Conservation (phyloP, 371 early-diverging fungal genomes). For the Haplosporangium sp. region DNA sequence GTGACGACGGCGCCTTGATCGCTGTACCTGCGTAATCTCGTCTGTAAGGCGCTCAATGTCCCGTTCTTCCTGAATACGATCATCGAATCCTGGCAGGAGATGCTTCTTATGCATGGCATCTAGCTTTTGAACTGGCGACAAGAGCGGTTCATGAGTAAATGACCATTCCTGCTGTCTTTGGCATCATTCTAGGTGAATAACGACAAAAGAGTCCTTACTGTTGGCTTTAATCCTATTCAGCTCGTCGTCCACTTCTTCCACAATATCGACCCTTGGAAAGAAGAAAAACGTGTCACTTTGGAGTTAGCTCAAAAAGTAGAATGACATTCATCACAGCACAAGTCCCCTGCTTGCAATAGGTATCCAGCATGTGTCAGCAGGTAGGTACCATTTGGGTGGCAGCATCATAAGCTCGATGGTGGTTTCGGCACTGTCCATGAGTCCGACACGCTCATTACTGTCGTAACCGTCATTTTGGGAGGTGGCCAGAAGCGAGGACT, state of each 20-base stretch:
- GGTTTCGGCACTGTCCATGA: constrained; percentile 74
- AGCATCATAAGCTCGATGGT: constrained; percentile 81
- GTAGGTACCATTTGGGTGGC: constrained; percentile 84
- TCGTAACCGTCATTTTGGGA: constrained; percentile 18
- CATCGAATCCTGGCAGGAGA: constrained; percentile 94
- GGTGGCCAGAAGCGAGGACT: constrained; percentile 47
- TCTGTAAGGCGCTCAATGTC: constrained; percentile 85
- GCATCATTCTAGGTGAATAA: neutral
- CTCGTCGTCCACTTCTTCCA: constrained; percentile 81
- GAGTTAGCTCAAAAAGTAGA: constrained; percentile 13
- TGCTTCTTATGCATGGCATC: constrained; percentile 91
- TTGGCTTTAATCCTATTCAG: constrained; percentile 68
- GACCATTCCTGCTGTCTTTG: neutral
- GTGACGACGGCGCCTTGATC: too few species aligned
- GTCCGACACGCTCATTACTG: constrained; percentile 69
- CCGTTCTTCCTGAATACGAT: constrained; percentile 84
- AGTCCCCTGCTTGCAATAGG: neutral
- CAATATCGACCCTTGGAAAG: constrained; percentile 82
- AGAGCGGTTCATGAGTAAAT: neutral
- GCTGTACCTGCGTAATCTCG: constrained; percentile 81
- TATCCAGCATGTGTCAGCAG: neutral
- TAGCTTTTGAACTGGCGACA: constrained; percentile 75
- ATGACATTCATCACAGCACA: neutral
- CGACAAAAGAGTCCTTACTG: constrained; percentile 58
- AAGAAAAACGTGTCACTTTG: constrained; percentile 1